These are phyloP conservation scores for Pulchroboletus neoregius DNA, from an alignment of 1,284 basidiomycete species.

Conservation along the genomic window DNA sequence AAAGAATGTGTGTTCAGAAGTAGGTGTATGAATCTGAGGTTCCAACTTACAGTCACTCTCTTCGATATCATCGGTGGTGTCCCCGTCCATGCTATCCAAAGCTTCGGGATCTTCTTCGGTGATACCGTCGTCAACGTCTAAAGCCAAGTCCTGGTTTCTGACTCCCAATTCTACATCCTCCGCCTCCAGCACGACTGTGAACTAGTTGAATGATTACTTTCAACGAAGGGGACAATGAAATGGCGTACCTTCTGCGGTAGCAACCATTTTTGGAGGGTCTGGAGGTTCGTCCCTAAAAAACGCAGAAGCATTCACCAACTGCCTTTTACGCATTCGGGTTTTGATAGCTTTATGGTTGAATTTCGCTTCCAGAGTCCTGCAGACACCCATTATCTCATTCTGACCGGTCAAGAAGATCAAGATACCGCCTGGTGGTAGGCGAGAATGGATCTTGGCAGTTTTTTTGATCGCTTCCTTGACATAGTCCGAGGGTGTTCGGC, in stretches of 20 bases:
- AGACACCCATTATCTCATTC: conserved; percentile 93
- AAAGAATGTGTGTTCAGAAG: conserved; percentile 26
- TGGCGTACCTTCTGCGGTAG: conserved; percentile 25
- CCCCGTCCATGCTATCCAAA: conserved; percentile 52
- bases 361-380: conserved; percentile 75
- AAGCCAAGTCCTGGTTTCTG: conserved; percentile 41
- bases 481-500: conserved; percentile 85
- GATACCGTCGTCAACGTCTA: conserved; percentile 54
- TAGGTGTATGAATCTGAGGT: neutral
- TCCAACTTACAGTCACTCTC: conserved; percentile 56
- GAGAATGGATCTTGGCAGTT: conserved; percentile 88
- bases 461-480: conserved; percentile 90
- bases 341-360: conserved; percentile 70
- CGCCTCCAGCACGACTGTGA: conserved; percentile 59
- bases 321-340: conserved; percentile 43
- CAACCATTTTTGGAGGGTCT: conserved; percentile 13
- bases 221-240: neutral
- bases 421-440: conserved; percentile 89
- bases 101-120: conserved; percentile 47
- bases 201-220: conserved; percentile 2
- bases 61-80: conserved; percentile 52
- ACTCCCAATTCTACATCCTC: conserved; percentile 80
- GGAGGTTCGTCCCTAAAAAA: conserved; percentile 28
- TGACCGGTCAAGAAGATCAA: conserved; percentile 98
- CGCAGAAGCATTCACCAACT: conserved; percentile 25